These are phyloP conservation scores for Nidularia sp. DNA, from an alignment of 768 basidiomycete species.

Conservation along the genomic window DNA sequence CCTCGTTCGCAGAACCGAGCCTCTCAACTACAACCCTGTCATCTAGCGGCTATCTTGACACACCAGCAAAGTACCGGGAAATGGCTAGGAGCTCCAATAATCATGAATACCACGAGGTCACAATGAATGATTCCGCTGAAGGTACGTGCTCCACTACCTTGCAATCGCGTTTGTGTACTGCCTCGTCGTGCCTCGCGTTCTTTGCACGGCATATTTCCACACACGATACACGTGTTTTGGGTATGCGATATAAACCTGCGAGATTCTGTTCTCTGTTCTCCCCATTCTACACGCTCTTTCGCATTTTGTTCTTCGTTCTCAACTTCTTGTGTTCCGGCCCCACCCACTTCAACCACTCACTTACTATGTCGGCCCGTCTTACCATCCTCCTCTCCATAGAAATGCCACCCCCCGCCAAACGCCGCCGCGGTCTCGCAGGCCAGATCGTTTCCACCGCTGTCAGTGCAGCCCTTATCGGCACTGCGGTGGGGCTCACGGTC, in stretches of 20 bases:
- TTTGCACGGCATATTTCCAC: background rate
- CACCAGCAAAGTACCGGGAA: constrained; percentile 60
- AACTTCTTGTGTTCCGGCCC: constrained; percentile 8
- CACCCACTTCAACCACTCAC: constrained; percentile 6
- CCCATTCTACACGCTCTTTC: constrained; percentile 5
- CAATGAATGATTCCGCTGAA: constrained; percentile 18
- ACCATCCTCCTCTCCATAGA: constrained; percentile 59
- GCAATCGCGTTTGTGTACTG: background rate
- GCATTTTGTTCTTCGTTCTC: constrained; percentile 2
- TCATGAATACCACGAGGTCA: constrained; percentile 24
- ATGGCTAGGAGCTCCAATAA: constrained; percentile 31
- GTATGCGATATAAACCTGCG: background rate
- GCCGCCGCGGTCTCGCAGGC: constrained; percentile 76
- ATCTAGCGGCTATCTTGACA: constrained; percentile 65
- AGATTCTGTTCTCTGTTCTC: constrained; percentile 4
- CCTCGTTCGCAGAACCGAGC: constrained; percentile 53
- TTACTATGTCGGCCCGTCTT: constrained; percentile 27
- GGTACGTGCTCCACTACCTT: constrained; percentile 10
- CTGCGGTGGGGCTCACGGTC: constrained; percentile 82
- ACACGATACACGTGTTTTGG: background rate
- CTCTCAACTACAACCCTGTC: constrained; percentile 46
- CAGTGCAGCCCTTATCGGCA: constrained; percentile 81
- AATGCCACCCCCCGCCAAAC: constrained; percentile 70
- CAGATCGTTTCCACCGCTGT: constrained; percentile 81
- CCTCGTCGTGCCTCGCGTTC: background rate